These are phyloP conservation scores for Liriodendron chinense DNA, from an alignment of 164 flowering plant genomes.

Conservation along the genomic window DNA sequence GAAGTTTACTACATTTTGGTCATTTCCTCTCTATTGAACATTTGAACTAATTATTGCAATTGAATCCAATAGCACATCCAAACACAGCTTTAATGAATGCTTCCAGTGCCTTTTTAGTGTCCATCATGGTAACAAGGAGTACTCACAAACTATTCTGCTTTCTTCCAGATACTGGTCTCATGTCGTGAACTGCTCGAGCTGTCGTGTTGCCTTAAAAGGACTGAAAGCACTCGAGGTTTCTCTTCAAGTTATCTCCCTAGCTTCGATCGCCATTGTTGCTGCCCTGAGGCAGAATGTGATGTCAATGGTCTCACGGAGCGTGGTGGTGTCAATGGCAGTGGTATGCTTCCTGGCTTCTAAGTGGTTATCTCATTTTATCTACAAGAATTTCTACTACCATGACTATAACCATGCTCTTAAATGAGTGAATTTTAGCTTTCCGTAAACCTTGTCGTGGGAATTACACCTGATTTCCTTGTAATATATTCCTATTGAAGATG, in stretches of 20 bases:
- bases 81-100: neutral
- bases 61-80: neutral
- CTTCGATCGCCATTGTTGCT: slow-evolving; percentile 56
- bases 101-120: neutral
- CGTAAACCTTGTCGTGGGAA: neutral
- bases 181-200: slow-evolving; percentile 81
- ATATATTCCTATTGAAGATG: too few species aligned
- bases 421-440: neutral
- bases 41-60: neutral
- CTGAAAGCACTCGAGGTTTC: slow-evolving; percentile 53
- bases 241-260: slow-evolving; percentile 58
- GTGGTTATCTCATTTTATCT: slow-evolving; percentile 67
- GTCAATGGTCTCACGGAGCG: slow-evolving; percentile 38
- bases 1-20: too few species aligned
- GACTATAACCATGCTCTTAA: slow-evolving; percentile 56
- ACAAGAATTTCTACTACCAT: slow-evolving; percentile 68
- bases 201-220: slow-evolving; percentile 54
- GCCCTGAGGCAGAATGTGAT: slow-evolving; percentile 38
- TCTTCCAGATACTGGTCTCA: slow-evolving; percentile 78
- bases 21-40: too few species aligned
- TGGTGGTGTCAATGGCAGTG: slow-evolving; percentile 27
- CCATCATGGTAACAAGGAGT: neutral
- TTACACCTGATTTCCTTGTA: neutral
- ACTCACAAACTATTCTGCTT: neutral
- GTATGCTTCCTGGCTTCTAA: slow-evolving; percentile 42